Percentiles rank a stretch among this genome's conserved stretches.
phyloP scores from a whole-genome alignment of 305 asterid species.

The Fraxinus nigra region DNA sequence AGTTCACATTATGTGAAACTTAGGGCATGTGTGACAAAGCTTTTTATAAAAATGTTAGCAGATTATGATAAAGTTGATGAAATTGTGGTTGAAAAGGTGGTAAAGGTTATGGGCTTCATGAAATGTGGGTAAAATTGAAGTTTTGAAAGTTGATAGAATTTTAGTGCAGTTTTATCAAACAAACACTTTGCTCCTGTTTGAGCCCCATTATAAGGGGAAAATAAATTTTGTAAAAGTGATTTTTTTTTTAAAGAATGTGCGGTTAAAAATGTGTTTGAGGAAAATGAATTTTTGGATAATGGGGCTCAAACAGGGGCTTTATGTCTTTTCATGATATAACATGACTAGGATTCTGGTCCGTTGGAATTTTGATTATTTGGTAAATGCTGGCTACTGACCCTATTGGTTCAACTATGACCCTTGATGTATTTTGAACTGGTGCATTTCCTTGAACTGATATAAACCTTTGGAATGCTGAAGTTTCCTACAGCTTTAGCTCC shows the following conservation, averaged over 20 bases:
- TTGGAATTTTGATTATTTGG: constrained; percentile 10
- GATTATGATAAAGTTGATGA: background rate
- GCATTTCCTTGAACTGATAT: constrained; percentile 18
- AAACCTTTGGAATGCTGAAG: constrained; percentile 6
- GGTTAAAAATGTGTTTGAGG: background rate
- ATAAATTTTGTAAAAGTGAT: background rate
- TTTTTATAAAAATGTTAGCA: background rate
- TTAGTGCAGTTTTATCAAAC: background rate
- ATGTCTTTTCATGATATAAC: background rate
- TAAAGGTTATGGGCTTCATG: background rate
- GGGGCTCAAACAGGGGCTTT: background rate
- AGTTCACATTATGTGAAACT: constrained; percentile 6
- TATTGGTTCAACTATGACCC: constrained; percentile 2
- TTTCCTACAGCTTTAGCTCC: constrained; percentile 16
- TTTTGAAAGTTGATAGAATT: background rate
- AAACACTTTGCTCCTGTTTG: background rate
- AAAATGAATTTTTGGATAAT: too few species aligned
- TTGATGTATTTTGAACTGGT: constrained; percentile 2
- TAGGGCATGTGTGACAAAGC: background rate
- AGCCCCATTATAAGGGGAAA: background rate
- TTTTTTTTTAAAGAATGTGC: background rate
- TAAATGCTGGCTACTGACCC: constrained; percentile 3
- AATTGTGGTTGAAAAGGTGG: background rate
- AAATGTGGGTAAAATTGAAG: background rate
- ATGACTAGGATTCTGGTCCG: background rate